Percentiles rank a stretch among this genome's conserved stretches.
Conservation (phyloP, 2,329 filamentous ascomycete genomes). For the Xylariaceae sp. region DNA sequence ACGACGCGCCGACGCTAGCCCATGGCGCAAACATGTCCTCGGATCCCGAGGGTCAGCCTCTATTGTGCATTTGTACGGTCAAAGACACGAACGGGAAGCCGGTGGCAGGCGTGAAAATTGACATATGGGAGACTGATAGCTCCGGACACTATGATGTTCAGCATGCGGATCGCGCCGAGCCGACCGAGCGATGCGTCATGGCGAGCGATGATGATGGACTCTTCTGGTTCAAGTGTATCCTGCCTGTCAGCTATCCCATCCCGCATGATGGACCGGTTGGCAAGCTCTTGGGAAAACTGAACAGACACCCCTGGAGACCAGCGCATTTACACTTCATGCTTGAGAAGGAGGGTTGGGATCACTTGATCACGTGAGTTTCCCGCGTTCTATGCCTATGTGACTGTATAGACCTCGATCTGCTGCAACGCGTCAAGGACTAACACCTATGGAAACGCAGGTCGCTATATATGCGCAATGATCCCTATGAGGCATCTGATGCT, state of each 20-base stretch:
- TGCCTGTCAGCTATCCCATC: slow-evolving; percentile 85
- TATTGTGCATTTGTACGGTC: slow-evolving; percentile 76
- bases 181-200: slow-evolving; percentile 77
- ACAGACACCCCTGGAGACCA: slow-evolving; percentile 79
- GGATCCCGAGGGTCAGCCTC: slow-evolving; percentile 71
- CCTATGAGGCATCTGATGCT: slow-evolving; percentile 82
- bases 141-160: slow-evolving; percentile 86
- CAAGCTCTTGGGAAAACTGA: slow-evolving; percentile 67
- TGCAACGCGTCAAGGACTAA: neutral
- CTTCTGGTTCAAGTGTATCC: slow-evolving; percentile 87
- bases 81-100: slow-evolving; percentile 69
- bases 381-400: too few species aligned
- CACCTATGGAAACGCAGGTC: slow-evolving; percentile 56
- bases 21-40: slow-evolving; percentile 70
- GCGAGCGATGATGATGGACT: slow-evolving; percentile 71
- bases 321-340: slow-evolving; percentile 92
- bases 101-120: slow-evolving; percentile 71
- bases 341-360: slow-evolving; percentile 78
- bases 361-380: slow-evolving; percentile 76
- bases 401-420: neutral
- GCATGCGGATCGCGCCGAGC: slow-evolving; percentile 65
- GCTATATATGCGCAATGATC: slow-evolving; percentile 77
- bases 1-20: slow-evolving; percentile 68
- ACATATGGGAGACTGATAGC: slow-evolving; percentile 86
- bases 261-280: slow-evolving; percentile 86